phyloP scores from a whole-genome alignment of 768 basidiomycete species.

The Rhizopogon roseolus region DNA sequence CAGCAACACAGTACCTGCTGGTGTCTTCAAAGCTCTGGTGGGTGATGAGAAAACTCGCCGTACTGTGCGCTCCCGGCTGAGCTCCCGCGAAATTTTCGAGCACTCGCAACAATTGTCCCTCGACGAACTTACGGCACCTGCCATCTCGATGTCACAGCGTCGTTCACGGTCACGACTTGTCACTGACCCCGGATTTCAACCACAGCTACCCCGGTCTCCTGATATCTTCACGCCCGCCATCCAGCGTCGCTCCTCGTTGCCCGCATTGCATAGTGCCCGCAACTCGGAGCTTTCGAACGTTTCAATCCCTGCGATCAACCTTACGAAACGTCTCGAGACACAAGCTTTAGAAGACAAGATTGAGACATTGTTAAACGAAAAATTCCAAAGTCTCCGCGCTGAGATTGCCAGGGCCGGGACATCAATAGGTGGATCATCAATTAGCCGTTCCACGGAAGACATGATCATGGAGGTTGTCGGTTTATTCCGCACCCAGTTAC shows the following conservation, averaged over 20 bases:
- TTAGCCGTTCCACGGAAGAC: slow-evolving; percentile 48
- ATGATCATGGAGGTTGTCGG: slow-evolving; percentile 64
- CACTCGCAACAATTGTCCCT: slow-evolving; percentile 66
- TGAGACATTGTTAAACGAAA: slow-evolving; percentile 64
- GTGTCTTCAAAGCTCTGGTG: slow-evolving; percentile 77
- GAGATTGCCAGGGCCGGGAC: slow-evolving; percentile 28
- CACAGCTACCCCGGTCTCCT: slow-evolving; percentile 21
- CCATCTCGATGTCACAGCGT: slow-evolving; percentile 61
- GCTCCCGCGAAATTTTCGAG: slow-evolving; percentile 71
- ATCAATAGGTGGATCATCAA: slow-evolving; percentile 19
- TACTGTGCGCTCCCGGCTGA: slow-evolving; percentile 69
- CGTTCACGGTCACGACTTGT: slow-evolving; percentile 49
- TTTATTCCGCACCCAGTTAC: slow-evolving; percentile 63
- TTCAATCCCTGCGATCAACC: slow-evolving; percentile 43
- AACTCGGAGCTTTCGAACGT: slow-evolving; percentile 40
- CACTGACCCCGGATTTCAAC: slow-evolving; percentile 49
- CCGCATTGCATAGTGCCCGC: slow-evolving; percentile 44
- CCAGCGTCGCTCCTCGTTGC: slow-evolving; percentile 54
- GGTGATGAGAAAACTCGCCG: slow-evolving; percentile 65
- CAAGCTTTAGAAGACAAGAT: slow-evolving; percentile 60
- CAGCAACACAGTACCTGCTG: slow-evolving; percentile 78
- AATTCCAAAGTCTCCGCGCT: slow-evolving; percentile 47
- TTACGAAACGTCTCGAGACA: slow-evolving; percentile 52
- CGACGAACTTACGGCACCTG: slow-evolving; percentile 67
- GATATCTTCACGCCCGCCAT: slow-evolving; percentile 41